These are phyloP conservation scores for Pseudogymnoascus sp. DNA, from an alignment of 2,329 filamentous ascomycete species.

Conservation along the genomic window DNA sequence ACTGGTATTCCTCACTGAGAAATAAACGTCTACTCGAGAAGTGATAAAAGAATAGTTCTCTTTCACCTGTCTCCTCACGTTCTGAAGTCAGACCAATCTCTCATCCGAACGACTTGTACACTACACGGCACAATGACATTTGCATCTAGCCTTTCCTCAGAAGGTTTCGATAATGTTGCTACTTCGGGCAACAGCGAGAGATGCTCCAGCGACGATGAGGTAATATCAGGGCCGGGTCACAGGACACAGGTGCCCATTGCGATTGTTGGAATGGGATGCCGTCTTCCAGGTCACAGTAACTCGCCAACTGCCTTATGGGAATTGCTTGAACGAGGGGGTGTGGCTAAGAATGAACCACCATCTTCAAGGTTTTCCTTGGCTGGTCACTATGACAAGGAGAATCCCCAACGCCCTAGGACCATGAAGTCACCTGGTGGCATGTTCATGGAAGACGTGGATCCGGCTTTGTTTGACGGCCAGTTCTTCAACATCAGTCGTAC, in stretches of 20 bases:
- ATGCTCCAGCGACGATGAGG: background rate
- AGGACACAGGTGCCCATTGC: background rate
- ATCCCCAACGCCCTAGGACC: constrained; percentile 9
- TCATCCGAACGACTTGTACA: background rate
- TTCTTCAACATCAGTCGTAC: background rate
- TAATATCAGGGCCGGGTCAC: background rate
- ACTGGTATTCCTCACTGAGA: background rate
- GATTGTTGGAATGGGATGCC: background rate
- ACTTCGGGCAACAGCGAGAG: background rate
- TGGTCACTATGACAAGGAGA: constrained; percentile 14
- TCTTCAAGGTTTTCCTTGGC: constrained; percentile 14
- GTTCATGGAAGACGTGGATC: background rate
- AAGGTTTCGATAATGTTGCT: background rate
- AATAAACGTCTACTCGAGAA: background rate
- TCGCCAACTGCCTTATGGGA: constrained; percentile 12
- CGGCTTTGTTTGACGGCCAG: background rate
- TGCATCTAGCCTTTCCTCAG: background rate
- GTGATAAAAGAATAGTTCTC: background rate
- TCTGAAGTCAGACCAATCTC: background rate
- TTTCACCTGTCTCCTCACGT: background rate
- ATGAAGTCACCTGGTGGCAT: constrained; percentile 1
- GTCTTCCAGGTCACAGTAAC: constrained; percentile 12
- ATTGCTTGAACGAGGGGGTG: constrained; percentile 4
- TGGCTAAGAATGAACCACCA: background rate
- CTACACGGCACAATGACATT: background rate